phyloP scores from a whole-genome alignment of 2,329 filamentous ascomycete species.

The Claviceps pusilla region DNA sequence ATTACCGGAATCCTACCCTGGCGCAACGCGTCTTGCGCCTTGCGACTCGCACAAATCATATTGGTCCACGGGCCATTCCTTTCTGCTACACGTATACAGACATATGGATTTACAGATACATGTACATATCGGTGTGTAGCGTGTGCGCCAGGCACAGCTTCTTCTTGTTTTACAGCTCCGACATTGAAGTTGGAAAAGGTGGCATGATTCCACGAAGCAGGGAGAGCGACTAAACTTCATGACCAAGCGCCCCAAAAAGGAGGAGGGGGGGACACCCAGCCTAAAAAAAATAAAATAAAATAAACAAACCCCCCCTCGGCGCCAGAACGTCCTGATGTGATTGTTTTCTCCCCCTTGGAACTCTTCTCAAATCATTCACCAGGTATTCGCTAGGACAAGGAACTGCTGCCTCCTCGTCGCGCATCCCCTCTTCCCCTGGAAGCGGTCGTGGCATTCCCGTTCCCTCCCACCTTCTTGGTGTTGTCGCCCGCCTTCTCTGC shows the following conservation, averaged over 20 bases:
- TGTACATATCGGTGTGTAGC: too few species aligned
- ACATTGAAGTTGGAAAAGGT: too few species aligned
- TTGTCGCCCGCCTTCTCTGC: constrained; percentile 8
- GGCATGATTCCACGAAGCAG: not conserved
- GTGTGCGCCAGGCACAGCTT: too few species aligned
- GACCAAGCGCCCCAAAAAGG: not conserved
- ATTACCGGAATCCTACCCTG: too few species aligned
- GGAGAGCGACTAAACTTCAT: not conserved
- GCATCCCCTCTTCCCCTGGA: not conserved
- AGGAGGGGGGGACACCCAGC: not conserved
- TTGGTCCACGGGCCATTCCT: too few species aligned
- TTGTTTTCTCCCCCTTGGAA: not conserved
- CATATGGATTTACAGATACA: too few species aligned
- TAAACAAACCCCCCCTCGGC: too few species aligned
- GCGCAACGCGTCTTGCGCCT: too few species aligned
- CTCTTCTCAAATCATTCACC: not conserved
- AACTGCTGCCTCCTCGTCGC: constrained; percentile 2
- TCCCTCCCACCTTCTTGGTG: constrained; percentile 1
- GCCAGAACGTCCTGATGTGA: not conserved
- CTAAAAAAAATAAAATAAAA: not conserved
- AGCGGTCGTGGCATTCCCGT: not conserved
- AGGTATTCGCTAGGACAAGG: not conserved
- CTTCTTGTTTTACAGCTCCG: too few species aligned
- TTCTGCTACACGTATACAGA: too few species aligned
- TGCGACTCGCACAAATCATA: too few species aligned